Conservation (phyloP, 2,329 filamentous ascomycete species). For the Fusarium anguioides region DNA sequence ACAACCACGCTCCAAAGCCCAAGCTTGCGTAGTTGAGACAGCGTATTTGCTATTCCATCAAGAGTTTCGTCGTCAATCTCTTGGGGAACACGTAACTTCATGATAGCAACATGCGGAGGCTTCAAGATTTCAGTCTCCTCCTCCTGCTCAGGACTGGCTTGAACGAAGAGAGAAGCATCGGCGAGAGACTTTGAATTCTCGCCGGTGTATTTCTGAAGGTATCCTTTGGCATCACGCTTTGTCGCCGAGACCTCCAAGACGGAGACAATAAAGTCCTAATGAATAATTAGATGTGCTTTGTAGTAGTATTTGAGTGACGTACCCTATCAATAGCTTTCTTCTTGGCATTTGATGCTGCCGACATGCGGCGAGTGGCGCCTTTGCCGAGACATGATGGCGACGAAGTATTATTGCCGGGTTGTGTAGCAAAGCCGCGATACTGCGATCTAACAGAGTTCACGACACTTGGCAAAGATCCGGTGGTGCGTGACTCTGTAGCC, state of each 20-base stretch:
- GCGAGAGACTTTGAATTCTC: slow-evolving; percentile 44
- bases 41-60: slow-evolving; percentile 80
- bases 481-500: slow-evolving; percentile 9
- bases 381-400: slow-evolving; percentile 24
- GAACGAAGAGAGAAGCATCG: slow-evolving; percentile 50
- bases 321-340: slow-evolving; percentile 51
- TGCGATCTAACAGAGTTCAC: slow-evolving; percentile 18
- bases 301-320: slow-evolving; percentile 3
- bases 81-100: slow-evolving; percentile 84
- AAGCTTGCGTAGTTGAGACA: slow-evolving; percentile 84
- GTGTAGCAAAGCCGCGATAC: slow-evolving; percentile 27
- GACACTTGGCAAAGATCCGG: neutral
- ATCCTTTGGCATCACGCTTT: slow-evolving; percentile 91
- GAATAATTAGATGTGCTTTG: slow-evolving; percentile 16
- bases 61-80: slow-evolving; percentile 75
- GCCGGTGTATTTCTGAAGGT: slow-evolving; percentile 82
- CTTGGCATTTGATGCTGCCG: slow-evolving; percentile 46
- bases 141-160: slow-evolving; percentile 44
- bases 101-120: slow-evolving; percentile 75
- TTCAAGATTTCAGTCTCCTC: slow-evolving; percentile 33
- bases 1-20: slow-evolving; percentile 87
- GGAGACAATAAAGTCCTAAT: slow-evolving; percentile 84
- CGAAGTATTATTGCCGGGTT: slow-evolving; percentile 13
- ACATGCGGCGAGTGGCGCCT: slow-evolving; percentile 44
- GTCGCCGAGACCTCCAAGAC: slow-evolving; percentile 90